Evolutionary conservation across 495 filamentous ascomycete genomes (phyloP).

Genomic region (Hypoxylon perforatum): DNA sequence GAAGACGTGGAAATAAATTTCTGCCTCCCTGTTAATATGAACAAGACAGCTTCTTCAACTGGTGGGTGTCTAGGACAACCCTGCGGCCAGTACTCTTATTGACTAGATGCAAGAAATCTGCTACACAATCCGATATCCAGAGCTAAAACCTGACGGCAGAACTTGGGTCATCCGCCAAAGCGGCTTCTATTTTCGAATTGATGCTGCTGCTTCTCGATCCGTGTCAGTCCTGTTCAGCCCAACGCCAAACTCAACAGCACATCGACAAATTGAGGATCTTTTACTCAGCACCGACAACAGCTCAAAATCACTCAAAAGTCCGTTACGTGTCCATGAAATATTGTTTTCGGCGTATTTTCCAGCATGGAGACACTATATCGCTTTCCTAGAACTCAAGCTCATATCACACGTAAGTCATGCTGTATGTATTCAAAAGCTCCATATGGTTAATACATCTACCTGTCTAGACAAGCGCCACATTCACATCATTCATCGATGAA

Average conservation of each 20-base stretch:
- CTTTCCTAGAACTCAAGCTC: conserved; percentile 47
- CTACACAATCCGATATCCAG: conserved; percentile 56
- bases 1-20: conserved; percentile 52
- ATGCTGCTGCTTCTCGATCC: conserved; percentile 40
- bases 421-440: background rate
- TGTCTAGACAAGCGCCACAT: conserved; percentile 42
- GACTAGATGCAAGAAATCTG: conserved; percentile 49
- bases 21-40: conserved; percentile 45
- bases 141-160: conserved; percentile 45
- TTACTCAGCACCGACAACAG: conserved; percentile 19
- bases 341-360: conserved; percentile 54
- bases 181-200: conserved; percentile 55
- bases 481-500: conserved; percentile 49
- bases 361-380: conserved; percentile 54
- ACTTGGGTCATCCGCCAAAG: conserved; percentile 58
- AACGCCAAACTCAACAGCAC: conserved; percentile 43
- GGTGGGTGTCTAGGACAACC: conserved; percentile 31
- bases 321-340: conserved; percentile 50
- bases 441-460: conserved; percentile 12
- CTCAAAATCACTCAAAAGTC: conserved; percentile 15
- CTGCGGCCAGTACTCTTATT: background rate
- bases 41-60: conserved; percentile 34
- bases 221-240: conserved; percentile 54
- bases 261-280: conserved; percentile 36
- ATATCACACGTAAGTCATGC: conserved; percentile 43